These are phyloP conservation scores for Coemansia sp. DNA, from an alignment of 192 early-diverging fungal species.

Conservation along the genomic window DNA sequence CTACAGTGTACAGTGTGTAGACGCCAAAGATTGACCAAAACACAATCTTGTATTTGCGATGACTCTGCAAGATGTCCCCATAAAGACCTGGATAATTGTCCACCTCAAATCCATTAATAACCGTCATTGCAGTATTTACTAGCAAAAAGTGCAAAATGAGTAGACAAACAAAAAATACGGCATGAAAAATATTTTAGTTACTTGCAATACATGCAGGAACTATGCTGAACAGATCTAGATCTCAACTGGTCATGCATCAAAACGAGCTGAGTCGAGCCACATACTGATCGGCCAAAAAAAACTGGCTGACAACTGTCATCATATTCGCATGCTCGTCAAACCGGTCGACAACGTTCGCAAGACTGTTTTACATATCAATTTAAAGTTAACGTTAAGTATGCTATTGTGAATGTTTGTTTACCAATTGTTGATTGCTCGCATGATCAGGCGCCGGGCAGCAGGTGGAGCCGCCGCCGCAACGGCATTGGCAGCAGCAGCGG, in stretches of 20 bases:
- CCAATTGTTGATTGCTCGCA: background rate
- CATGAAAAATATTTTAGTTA: too few species aligned
- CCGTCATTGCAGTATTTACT: too few species aligned
- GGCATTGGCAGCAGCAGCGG: background rate
- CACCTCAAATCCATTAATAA: background rate
- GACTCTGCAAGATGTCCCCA: background rate
- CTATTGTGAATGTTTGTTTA: conserved; percentile 1
- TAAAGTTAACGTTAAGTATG: too few species aligned
- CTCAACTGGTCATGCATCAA: too few species aligned
- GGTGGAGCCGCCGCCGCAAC: background rate
- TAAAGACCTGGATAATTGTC: conserved; percentile 3
- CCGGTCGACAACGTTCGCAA: background rate
- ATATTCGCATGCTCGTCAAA: too few species aligned
- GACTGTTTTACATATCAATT: background rate
- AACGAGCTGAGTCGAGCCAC: too few species aligned
- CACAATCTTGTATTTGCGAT: conserved; percentile 12
- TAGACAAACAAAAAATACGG: too few species aligned
- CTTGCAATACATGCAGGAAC: too few species aligned
- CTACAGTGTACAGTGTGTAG: conserved; percentile 8
- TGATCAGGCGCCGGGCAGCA: background rate
- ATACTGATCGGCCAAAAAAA: too few species aligned
- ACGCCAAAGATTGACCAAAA: conserved; percentile 17
- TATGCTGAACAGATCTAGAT: too few species aligned
- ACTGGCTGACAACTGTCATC: too few species aligned
- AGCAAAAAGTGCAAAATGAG: too few species aligned